Base-by-base conservation (phyloP, 768 basidiomycete species). In the Rhodotorula sphaerocarpa region DNA sequence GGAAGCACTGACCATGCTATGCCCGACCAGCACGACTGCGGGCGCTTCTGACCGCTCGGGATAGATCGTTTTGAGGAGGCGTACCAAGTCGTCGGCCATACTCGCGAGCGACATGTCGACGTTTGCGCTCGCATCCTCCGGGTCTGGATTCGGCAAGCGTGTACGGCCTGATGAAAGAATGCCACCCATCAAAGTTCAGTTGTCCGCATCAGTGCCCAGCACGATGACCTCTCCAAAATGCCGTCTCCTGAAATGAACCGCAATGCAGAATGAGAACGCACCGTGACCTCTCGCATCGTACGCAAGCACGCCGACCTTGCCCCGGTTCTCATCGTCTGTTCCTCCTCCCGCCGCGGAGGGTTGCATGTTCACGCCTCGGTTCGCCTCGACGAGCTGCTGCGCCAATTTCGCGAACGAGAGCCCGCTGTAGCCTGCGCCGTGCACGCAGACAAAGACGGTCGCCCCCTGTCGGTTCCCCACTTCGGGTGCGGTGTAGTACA, bases 351-450 rank as follows among this genome's bases (percentile, higher is more conserved):
- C 21, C 36, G 36, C 36, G 12, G 7, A n/a, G 4, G 5, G n/a
- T n/a, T n/a, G n/a, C n/a, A n/a, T 18, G 15, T 2, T 20, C 3
- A 18, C 28, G 16, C 27, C 58, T 33, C 79, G 79, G 46, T 83
- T 81, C 74, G 80, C 66, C 46, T 77, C 80, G 16, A 73, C 74
- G 2, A 96, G 77, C 75, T 88, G 86, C 75, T 85, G 86, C n/a
- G 92, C 90, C 60, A 95, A 80, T 71, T 84, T 85, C 3, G 95
- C 91, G 74, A 93, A 99, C 67, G 83, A 88, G 64, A 96, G 78
- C 0, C 84, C 95, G 0, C 86, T 85, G 73, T 90, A 90, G n/a
- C 95, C 95, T 0, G 90, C 93, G 2, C 95, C 95, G 70, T 99
- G 93, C 71, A 95, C 91, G 76, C 88, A 92, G 9, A 96, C 80